phyloP scores from a whole-genome alignment of 306 rosid species.

The Fagus crenata region DNA sequence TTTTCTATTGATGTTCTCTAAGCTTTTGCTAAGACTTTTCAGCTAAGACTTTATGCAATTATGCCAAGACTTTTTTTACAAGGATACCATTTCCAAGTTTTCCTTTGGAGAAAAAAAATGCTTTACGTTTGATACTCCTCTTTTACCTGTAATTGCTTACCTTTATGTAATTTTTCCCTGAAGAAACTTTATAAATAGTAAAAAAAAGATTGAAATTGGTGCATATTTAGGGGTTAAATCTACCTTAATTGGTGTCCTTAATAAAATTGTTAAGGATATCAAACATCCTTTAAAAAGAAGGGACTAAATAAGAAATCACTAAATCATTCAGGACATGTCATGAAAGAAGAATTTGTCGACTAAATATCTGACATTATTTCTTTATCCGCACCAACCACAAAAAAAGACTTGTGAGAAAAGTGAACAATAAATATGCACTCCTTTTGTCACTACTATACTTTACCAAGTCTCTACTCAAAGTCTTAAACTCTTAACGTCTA shows the following conservation, averaged over 20 bases:
- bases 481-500: neutral
- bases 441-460: conserved; percentile 11
- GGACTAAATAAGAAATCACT: neutral
- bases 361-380: neutral
- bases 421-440: conserved; percentile 1
- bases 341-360: neutral
- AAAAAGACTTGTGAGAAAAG: conserved; percentile 16
- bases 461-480: conserved; percentile 31
- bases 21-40: neutral
- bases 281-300: neutral
- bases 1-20: neutral
- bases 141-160: neutral
- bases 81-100: neutral
- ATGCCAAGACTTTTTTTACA: neutral
- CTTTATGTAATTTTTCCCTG: too few species aligned
- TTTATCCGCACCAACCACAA: neutral
- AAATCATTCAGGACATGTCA: neutral
- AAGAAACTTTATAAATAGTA: too few species aligned
- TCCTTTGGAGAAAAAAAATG: neutral
- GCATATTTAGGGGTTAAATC: neutral
- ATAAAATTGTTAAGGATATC: too few species aligned
- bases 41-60: neutral
- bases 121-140: neutral
- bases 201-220: neutral
- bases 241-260: too few species aligned